A percentile compares a stretch with the other conserved stretches of the same genome.
phyloP scores from a whole-genome alignment of 2,329 filamentous ascomycete genomes.

The Polytolypa hystricis region DNA sequence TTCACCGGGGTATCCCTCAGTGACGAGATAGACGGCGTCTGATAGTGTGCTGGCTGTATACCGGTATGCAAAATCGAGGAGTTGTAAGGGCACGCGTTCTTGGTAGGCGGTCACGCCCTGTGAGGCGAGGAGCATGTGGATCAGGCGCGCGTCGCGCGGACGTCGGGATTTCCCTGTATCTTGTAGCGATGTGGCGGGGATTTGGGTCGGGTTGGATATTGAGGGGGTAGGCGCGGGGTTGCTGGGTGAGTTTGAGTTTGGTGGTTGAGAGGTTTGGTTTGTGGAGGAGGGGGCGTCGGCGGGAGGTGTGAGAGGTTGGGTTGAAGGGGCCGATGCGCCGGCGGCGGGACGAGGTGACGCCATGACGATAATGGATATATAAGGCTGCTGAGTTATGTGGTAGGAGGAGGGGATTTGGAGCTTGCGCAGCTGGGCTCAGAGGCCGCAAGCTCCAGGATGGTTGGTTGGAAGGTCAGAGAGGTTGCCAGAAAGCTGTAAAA shows the following conservation, averaged over 20 bases:
- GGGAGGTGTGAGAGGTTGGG: conserved; percentile 34
- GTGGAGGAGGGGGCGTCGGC: conserved; percentile 25
- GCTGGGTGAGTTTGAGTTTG: conserved; percentile 14
- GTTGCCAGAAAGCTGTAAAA: too few species aligned
- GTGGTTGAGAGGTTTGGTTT: conserved; percentile 16
- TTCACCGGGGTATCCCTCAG: conserved; percentile 39
- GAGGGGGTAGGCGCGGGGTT: conserved; percentile 13
- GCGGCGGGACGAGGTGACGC: conserved; percentile 13
- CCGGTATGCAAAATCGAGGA: conserved; percentile 43
- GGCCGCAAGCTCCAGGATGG: too few species aligned
- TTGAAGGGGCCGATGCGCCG: conserved; percentile 19
- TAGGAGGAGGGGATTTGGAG: too few species aligned
- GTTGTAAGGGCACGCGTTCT: conserved; percentile 41
- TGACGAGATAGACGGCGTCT: conserved; percentile 41
- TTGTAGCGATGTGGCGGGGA: conserved; percentile 34
- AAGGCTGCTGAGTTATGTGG: too few species aligned
- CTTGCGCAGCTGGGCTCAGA: too few species aligned
- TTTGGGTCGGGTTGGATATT: conserved; percentile 21
- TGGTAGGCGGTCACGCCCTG: conserved; percentile 40
- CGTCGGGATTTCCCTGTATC: conserved; percentile 37
- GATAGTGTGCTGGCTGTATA: conserved; percentile 43
- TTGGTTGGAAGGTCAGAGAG: too few species aligned
- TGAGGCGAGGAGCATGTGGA: conserved; percentile 40
- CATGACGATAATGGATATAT: conserved; percentile 1
- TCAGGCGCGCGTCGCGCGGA: conserved; percentile 39